Evolutionary conservation across 2,329 filamentous ascomycete species (phyloP).

Genomic region (Lizonia empirigonia): DNA sequence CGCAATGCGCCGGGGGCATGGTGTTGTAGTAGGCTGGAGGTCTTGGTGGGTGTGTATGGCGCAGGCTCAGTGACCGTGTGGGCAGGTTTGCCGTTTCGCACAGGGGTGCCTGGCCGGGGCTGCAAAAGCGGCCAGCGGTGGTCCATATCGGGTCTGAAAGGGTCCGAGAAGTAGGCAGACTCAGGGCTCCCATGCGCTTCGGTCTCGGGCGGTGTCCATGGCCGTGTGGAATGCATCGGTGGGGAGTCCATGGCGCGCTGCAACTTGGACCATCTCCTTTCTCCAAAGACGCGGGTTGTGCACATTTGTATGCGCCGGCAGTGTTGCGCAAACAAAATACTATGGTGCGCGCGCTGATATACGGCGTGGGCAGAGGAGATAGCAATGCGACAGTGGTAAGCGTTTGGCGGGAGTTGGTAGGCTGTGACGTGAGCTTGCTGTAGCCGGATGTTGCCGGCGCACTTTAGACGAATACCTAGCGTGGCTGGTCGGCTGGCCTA

Average conservation of each 20-base stretch:
- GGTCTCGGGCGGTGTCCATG: slow-evolving; percentile 41
- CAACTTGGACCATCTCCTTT: slow-evolving; percentile 16
- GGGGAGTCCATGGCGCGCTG: slow-evolving; percentile 30
- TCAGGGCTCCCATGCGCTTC: slow-evolving; percentile 21
- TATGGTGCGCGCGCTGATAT: slow-evolving; percentile 6
- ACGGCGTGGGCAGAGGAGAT: background rate
- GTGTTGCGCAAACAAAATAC: slow-evolving; percentile 1
- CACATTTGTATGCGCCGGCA: slow-evolving; percentile 15
- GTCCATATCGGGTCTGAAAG: slow-evolving; percentile 22
- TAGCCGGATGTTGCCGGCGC: slow-evolving; percentile 2
- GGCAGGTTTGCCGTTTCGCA: slow-evolving; percentile 10
- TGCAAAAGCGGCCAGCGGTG: slow-evolving; percentile 19
- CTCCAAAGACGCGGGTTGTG: slow-evolving; percentile 6
- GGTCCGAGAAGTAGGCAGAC: slow-evolving; percentile 31
- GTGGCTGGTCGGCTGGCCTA: background rate
- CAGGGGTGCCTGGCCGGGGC: slow-evolving; percentile 6
- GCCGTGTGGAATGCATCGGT: slow-evolving; percentile 29
- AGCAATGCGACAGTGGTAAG: slow-evolving; percentile 15
- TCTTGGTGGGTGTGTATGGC: slow-evolving; percentile 32
- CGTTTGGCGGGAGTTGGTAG: slow-evolving; percentile 6
- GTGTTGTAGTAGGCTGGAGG: slow-evolving; percentile 17
- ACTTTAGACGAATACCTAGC: slow-evolving; percentile 5
- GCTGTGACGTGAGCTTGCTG: slow-evolving; percentile 18
- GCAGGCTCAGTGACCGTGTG: slow-evolving; percentile 24
- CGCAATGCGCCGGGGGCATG: slow-evolving; percentile 24